Percentiles rank a stretch among this genome's conserved stretches.
Conservation (phyloP, 2,329 filamentous ascomycete genomes). For the Verticillium isaacii region DNA sequence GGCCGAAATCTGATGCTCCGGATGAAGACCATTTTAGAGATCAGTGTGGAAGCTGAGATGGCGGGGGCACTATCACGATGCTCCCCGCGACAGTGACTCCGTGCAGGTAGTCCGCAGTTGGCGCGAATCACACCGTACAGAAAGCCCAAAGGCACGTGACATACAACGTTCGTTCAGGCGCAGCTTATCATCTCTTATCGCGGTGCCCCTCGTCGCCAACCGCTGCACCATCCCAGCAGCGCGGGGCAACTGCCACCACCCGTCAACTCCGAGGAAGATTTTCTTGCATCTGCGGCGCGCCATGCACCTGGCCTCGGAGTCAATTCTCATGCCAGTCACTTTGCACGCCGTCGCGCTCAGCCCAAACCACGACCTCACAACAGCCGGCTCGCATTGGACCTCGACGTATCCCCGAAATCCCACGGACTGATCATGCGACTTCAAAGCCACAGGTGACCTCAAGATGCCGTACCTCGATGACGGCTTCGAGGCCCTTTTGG, state of each 20-base stretch:
- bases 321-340: not conserved
- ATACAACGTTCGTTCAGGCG: too few relatives aligned
- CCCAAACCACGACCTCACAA: not conserved
- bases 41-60: too few relatives aligned
- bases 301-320: not conserved
- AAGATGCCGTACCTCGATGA: slow-evolving; percentile 54
- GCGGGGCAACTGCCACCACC: not conserved
- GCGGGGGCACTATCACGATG: too few relatives aligned
- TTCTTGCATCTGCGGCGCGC: not conserved
- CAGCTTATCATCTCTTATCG: not conserved
- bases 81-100: too few relatives aligned
- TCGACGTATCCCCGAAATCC: not conserved
- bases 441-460: slow-evolving; percentile 11
- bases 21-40: too few relatives aligned
- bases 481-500: slow-evolving; percentile 61
- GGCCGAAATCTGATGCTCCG: too few relatives aligned
- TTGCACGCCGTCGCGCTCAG: not conserved
- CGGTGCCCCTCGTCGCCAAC: not conserved
- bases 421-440: slow-evolving; percentile 1
- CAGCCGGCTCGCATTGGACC: not conserved
- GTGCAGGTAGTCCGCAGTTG: too few relatives aligned
- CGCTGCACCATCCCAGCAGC: not conserved
- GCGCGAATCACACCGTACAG: too few relatives aligned
- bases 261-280: not conserved
- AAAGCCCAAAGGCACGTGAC: too few relatives aligned